Percentiles rank a stretch among this genome's conserved stretches.
Conservation (phyloP, 345 rosid genomes). For the Eucalyptus cloeziana region DNA sequence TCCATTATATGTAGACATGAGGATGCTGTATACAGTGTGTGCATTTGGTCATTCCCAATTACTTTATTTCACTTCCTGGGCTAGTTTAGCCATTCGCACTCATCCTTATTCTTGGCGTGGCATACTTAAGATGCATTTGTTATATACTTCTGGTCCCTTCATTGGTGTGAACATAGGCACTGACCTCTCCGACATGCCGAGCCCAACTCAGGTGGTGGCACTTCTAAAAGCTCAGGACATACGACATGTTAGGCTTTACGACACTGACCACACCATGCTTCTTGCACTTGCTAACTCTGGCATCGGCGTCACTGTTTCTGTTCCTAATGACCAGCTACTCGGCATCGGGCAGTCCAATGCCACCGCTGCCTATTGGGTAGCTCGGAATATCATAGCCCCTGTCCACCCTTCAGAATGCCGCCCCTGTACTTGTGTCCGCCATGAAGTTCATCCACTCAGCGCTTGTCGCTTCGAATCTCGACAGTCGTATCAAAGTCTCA, state of each 20-base stretch:
- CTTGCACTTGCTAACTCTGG: slow-evolving; percentile 80
- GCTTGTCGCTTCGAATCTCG: slow-evolving; percentile 81
- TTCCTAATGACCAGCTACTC: slow-evolving; percentile 86
- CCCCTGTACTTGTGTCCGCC: slow-evolving; percentile 70
- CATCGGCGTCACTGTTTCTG: slow-evolving; percentile 63
- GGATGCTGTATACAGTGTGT: not conserved
- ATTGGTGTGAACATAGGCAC: slow-evolving; percentile 85
- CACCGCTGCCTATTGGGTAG: slow-evolving; percentile 94
- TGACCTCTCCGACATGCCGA: slow-evolving; percentile 75
- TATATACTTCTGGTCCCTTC: slow-evolving; percentile 37
- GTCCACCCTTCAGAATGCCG: slow-evolving; percentile 57
- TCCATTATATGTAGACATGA: not conserved
- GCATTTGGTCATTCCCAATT: not conserved
- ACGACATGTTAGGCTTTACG: slow-evolving; percentile 63
- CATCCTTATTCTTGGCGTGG: not conserved
- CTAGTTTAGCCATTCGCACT: not conserved
- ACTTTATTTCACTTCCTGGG: not conserved
- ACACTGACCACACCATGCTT: slow-evolving; percentile 80
- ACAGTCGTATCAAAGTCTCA: slow-evolving; percentile 74
- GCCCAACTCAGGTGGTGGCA: slow-evolving; percentile 71
- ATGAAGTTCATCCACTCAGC: slow-evolving; percentile 72
- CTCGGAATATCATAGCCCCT: slow-evolving; percentile 66
- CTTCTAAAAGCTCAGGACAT: slow-evolving; percentile 82
- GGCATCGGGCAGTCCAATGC: slow-evolving; percentile 95
- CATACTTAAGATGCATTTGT: not conserved